Percentiles rank a stretch among this genome's conserved stretches.
These are phyloP conservation scores for Orobanche coerulescens DNA, from an alignment of 257 asterid species.

Conservation along the genomic window DNA sequence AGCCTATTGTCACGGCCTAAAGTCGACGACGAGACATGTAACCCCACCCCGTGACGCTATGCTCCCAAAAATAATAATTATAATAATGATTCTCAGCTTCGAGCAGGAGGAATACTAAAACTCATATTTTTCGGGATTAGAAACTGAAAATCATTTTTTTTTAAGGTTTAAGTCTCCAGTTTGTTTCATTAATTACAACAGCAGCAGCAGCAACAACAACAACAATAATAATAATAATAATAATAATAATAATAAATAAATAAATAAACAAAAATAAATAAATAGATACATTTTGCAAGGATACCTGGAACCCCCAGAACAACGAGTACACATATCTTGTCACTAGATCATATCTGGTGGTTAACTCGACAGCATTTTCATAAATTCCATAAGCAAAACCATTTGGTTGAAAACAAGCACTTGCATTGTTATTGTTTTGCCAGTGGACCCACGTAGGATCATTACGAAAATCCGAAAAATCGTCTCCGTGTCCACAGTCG, in stretches of 20 bases:
- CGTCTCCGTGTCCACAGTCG: conserved; percentile 56
- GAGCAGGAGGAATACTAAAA: too few relatives aligned
- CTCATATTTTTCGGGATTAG: too few relatives aligned
- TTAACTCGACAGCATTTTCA: conserved; percentile 42
- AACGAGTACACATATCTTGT: conserved; percentile 63
- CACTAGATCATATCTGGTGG: conserved; percentile 27
- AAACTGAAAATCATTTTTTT: not conserved
- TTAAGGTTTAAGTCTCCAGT: not conserved
- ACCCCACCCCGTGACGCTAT: too few relatives aligned
- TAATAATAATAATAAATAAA: not conserved
- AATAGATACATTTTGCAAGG: not conserved
- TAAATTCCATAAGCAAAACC: conserved; percentile 57
- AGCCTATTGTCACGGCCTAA: too few relatives aligned
- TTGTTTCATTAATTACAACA: too few relatives aligned
- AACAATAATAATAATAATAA: not conserved
- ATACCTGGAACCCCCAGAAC: conserved; percentile 89
- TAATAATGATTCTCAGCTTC: too few relatives aligned
- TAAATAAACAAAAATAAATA: too few relatives aligned
- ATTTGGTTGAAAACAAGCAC: conserved; percentile 41
- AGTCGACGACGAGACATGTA: too few relatives aligned
- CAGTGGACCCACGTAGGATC: conserved; percentile 39
- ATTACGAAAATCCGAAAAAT: conserved; percentile 5
- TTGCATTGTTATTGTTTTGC: conserved; percentile 34
- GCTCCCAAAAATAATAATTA: too few relatives aligned
- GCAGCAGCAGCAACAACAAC: not conserved